Evolutionary conservation across 768 basidiomycete species (phyloP), one percentile per base, ranked within the genome.

Genomic region (Auriscalpium vulgare): DNA sequence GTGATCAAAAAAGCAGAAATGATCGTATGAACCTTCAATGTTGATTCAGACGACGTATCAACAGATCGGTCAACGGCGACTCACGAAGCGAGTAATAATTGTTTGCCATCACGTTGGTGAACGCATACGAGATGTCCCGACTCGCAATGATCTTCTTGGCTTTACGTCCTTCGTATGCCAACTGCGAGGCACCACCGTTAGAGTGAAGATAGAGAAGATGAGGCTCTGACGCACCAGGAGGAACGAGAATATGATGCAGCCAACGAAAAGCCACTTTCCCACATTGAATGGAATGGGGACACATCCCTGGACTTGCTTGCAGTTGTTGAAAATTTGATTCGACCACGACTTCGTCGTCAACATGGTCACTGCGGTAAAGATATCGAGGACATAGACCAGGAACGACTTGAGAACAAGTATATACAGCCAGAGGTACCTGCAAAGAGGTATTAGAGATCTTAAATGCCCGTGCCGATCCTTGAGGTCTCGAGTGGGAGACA

Each of bases 181-280:
- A 73, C 94, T 93, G 19, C 17, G 47, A 17, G 47, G 36, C 47
- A 48, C 9, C 9, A 13, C 51, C 44, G 37, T 54, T 11, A 47
- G 8, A 45, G 37, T 35, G 36, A 10, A 16, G 35, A 19, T 21
- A 50, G 44, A 45, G 60, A 37, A 46, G 34, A 29, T 16, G 14
- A 17, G 7, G 46, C 19, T 13, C 40, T 17, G 6, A 75, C 88
- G 59, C 66, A 92, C 93, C 68, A 99, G 74, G 34, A 99, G 77
- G 75, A 97, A 98, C n/a, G 91, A 93, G 70, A 97, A 91, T 63
- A 97, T 88, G 80, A 99, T 98, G 72, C 95, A 98, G 47, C 92
- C 93, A 17, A 97, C 88, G 74, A 98, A 98, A 58, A 99, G 76
- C 93, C 93, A 98, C 71, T 94, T 91, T 51, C 91, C 94, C 54